Evolutionary conservation across 306 rosid genomes (phyloP).

Genomic region (Neltuma alba): DNA sequence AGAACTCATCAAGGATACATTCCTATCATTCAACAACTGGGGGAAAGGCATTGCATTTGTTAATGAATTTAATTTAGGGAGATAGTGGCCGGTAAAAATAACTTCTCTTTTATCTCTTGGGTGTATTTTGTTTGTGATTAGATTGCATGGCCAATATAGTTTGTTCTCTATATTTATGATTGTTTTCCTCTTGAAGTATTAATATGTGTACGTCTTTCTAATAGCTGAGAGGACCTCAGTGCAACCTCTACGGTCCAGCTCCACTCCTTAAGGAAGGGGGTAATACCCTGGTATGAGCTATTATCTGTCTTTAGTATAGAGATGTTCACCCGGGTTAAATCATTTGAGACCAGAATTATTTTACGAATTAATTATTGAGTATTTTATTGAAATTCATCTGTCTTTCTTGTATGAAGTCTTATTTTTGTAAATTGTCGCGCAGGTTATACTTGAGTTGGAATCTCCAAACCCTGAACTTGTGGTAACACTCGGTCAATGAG

Average conservation of each 20-base stretch:
- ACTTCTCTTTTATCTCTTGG: too few relatives aligned
- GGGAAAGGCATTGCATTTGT: too few relatives aligned
- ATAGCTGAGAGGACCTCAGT: constrained; percentile 84
- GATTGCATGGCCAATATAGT: too few relatives aligned
- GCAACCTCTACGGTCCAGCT: constrained; percentile 90
- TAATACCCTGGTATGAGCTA: constrained; percentile 66
- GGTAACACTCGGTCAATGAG: constrained; percentile 57
- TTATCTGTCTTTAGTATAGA: neutral
- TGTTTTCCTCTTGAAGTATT: constrained; percentile 22
- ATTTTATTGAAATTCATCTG: too few relatives aligned
- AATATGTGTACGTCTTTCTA: constrained; percentile 31
- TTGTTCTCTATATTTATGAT: too few relatives aligned
- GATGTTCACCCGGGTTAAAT: neutral
- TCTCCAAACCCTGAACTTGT: constrained; percentile 59
- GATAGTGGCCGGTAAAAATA: too few relatives aligned
- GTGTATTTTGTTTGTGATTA: too few relatives aligned
- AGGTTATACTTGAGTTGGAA: constrained; percentile 82
- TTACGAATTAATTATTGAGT: constrained; percentile 1
- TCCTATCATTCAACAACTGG: too few relatives aligned
- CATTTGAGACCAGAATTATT: neutral
- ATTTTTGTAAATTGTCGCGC: constrained; percentile 26
- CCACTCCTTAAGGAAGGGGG: too few relatives aligned
- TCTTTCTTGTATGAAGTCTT: neutral
- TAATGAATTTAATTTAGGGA: too few relatives aligned
- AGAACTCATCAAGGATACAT: too few relatives aligned